Evolutionary conservation across 768 basidiomycete species (phyloP), one percentile per base, ranked within the genome.

Genomic region (Russula sp.): DNA sequence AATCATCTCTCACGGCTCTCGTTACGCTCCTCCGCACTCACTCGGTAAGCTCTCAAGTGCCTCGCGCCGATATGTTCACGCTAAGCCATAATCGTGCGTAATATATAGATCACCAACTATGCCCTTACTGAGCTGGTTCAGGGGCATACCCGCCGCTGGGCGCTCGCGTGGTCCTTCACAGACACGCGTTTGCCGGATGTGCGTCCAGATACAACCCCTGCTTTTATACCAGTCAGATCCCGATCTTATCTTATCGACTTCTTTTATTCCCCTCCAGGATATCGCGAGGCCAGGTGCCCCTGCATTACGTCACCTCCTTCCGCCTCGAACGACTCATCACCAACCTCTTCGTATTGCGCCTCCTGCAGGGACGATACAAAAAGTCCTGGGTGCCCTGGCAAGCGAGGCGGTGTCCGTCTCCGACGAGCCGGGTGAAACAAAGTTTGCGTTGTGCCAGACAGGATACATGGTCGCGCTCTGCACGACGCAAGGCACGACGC

Each of bases 71-170:
- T 8, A 22, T 2, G 42, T 51, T 48, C 36, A 14, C 46, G 30
- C 32, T 56, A 34, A 62, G 13, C 18, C 18, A 22, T 40, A 34
- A 30, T 24, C 10, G 10, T 26, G 4, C 49, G 20, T 24, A n/a
- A n/a, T n/a, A n/a, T 20, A 48, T 40, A 97, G 93, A 83, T 98
- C 50, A 78, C 83, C 36, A 97, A 97, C 74, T 98, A 95, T 73
- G 89, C 86, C 0, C 78, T 98, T 51, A 86, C 86, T 0, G 88
- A 93, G 68, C 88, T 95, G 52, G 77, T 87, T 3, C 94, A 94
- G 75, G 92, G 95, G 0, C 84, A 88, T 61, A 98, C 96, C 0
- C 81, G 88, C 2, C 83, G 97, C n/a, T 98, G 94, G 94, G 91
- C 88, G 0, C 75, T 98, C 2, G 92, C 83, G 0, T 98, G 96